Base-by-base conservation (phyloP, 768 basidiomycete species). In the Chalciporus piperatus region DNA sequence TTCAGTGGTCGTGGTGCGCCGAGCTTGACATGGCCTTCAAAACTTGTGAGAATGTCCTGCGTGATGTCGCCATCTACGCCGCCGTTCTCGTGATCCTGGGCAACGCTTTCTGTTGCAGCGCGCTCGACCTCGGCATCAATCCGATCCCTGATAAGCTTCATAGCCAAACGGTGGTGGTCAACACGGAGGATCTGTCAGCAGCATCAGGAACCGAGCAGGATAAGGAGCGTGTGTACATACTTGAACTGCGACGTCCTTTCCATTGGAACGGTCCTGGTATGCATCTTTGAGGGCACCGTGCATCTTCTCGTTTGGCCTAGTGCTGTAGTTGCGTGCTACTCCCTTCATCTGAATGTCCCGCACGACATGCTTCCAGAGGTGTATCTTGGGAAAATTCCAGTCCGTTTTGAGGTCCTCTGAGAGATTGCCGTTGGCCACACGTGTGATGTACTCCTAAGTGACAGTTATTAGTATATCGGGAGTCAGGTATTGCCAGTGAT, bases 331-430 rank as follows among this genome's bases (percentile, higher is more conserved):
- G 0, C 43, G 41, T 0, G 66, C 59, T 0, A 50, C 67, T 10
- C 72, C 74, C 28, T 74, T 74, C 0, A 2, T 17, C 25, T 41
- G 17, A 11, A 76, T 73, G 35, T 74, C 65, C 3, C 49, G 47
- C 23, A 72, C 62, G 0, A 69, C 40, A 45, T 76, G 73, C 3
- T 55, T 47, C 39, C 71, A 68, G 2, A 59, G 52, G 30, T 76
- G 74, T 0, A 52, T 44, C 53, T 76, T 75, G 0, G 67, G 70
- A 41, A 73, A 74, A 23, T 71, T 48, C 67, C 69, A 72, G 17
- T 64, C 54, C 10, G 56, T 47, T 58, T 70, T 71, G 54, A 58
- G 39, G 3, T 30, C 44, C 14, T 43, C n/a, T 10, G 25, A 4
- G 14, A 10, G 13, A 41, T 37, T n/a, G 9, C 14, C 20, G 33